phyloP scores from a whole-genome alignment of 352 stramenopile genomes.

The Blastocystis sp. region DNA sequence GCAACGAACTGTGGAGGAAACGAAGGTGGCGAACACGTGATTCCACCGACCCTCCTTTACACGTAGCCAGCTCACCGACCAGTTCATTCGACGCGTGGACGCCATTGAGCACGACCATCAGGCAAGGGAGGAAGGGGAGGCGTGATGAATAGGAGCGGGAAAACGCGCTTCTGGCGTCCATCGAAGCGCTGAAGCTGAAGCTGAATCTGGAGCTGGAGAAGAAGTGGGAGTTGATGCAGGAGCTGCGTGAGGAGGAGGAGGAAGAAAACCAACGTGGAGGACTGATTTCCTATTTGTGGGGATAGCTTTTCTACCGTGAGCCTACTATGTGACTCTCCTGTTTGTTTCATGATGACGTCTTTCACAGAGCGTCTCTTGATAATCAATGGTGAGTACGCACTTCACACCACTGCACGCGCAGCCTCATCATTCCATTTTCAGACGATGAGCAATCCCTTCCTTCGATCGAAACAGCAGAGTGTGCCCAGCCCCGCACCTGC shows the following conservation, averaged over 20 bases:
- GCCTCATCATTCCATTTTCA: neutral
- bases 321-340: neutral
- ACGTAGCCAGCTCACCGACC: constrained; percentile 13
- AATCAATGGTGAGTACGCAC: neutral
- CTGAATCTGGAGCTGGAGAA: constrained; percentile 68
- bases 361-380: neutral
- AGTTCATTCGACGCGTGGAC: constrained; percentile 37
- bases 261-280: neutral
- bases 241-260: constrained; percentile 48
- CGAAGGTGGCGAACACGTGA: constrained; percentile 26
- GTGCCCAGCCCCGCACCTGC: neutral
- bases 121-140: neutral
- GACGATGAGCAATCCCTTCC: constrained; percentile 55
- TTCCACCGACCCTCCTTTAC: too few species aligned
- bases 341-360: neutral
- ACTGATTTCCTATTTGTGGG: constrained; percentile 66
- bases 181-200: constrained; percentile 67
- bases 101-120: constrained; percentile 42
- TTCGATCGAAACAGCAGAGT: constrained; percentile 22
- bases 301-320: neutral
- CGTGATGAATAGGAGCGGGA: constrained; percentile 46
- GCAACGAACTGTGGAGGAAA: constrained; percentile 10
- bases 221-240: constrained; percentile 66
- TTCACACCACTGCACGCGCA: neutral
- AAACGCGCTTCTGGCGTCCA: constrained; percentile 17